Conservation (phyloP, 2,329 filamentous ascomycete species). For the Didymella keratinophila region DNA sequence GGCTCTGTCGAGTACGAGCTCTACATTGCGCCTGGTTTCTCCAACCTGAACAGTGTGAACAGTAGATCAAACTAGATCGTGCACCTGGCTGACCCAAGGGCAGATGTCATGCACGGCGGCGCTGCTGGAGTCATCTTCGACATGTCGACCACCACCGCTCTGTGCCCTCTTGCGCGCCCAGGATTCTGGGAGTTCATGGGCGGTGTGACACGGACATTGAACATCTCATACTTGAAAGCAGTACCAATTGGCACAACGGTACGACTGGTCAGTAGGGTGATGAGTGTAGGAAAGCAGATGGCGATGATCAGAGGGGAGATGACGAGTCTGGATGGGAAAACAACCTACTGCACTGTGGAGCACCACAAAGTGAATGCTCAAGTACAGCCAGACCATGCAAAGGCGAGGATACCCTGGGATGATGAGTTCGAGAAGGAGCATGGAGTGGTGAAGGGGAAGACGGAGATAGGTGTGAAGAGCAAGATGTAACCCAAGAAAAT, state of each 20-base stretch:
- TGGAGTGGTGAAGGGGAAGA: slow-evolving; percentile 20
- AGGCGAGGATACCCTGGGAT: slow-evolving; percentile 55
- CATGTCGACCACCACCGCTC: slow-evolving; percentile 57
- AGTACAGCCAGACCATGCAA: slow-evolving; percentile 51
- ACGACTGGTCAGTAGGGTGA: slow-evolving; percentile 54
- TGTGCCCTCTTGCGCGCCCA: slow-evolving; percentile 58
- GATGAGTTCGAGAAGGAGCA: slow-evolving; percentile 51
- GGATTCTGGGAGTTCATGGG: slow-evolving; percentile 63
- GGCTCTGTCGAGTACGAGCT: slow-evolving; percentile 49
- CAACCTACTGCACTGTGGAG: slow-evolving; percentile 59
- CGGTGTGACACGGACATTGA: slow-evolving; percentile 59
- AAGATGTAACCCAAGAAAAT: slow-evolving; percentile 25
- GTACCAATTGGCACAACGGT: slow-evolving; percentile 58
- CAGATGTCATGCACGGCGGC: slow-evolving; percentile 53
- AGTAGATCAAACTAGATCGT: no score
- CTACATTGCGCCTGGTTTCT: slow-evolving; percentile 45
- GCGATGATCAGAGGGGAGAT: slow-evolving; percentile 61
- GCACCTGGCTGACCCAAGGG: slow-evolving; percentile 3
- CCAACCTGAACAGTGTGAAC: slow-evolving; percentile 51
- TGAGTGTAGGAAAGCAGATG: slow-evolving; percentile 60
- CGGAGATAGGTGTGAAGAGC: slow-evolving; percentile 22
- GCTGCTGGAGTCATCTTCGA: slow-evolving; percentile 52
- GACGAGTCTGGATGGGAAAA: slow-evolving; percentile 58
- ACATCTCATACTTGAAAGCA: slow-evolving; percentile 61
- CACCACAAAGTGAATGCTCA: slow-evolving; percentile 62